These are phyloP conservation scores for Tetradesmus lagerheimii DNA, from an alignment of 139 green algal genomes.

Conservation along the genomic window DNA sequence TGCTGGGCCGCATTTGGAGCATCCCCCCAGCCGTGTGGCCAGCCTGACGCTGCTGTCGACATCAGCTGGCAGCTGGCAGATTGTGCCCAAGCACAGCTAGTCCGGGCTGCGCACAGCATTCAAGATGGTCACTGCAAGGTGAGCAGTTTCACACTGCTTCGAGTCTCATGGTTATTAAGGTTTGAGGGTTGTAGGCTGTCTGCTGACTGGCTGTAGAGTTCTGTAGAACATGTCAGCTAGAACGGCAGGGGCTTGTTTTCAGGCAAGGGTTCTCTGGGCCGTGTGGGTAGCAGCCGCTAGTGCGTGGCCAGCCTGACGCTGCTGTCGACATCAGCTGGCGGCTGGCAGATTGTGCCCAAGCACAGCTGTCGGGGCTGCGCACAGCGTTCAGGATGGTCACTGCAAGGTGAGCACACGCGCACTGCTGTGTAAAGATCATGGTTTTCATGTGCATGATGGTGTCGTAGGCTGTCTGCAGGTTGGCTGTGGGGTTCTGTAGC, in stretches of 20 bases:
- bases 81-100: conserved; percentile 37
- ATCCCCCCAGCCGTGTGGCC: background rate
- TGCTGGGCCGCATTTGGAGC: conserved; percentile 54
- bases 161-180: too few species aligned
- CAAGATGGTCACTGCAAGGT: conserved; percentile 32
- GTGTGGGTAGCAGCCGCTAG: conserved; percentile 50
- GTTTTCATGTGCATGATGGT: too few species aligned
- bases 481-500: too few species aligned
- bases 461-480: too few species aligned
- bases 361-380: background rate
- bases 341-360: conserved; percentile 56
- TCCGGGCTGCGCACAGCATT: background rate
- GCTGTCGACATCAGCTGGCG: conserved; percentile 54
- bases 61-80: conserved; percentile 60
- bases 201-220: too few species aligned
- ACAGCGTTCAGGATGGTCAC: conserved; percentile 14
- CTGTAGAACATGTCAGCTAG: too few species aligned
- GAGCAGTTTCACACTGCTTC: too few species aligned
- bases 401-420: conserved; percentile 27
- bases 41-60: conserved; percentile 45
- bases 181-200: too few species aligned
- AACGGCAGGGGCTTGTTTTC: too few species aligned
- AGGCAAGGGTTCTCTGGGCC: too few species aligned
- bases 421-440: too few species aligned
- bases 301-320: conserved; percentile 30